Evolutionary conservation across 768 basidiomycete species (phyloP).

Genomic region (Tylopilus plumbeoviolaceoides): DNA sequence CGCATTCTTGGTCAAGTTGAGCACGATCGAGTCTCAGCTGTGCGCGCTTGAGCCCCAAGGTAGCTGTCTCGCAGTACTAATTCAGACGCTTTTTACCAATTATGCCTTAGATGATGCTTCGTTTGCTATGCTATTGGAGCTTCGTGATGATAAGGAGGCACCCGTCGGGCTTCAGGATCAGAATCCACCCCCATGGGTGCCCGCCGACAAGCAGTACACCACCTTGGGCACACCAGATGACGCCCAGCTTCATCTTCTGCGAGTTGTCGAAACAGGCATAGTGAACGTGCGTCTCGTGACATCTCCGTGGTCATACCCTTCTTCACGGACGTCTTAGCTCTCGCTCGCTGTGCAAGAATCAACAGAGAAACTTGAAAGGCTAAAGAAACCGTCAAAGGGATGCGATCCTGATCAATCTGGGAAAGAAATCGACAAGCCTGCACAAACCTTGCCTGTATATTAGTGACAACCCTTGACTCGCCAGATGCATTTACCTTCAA

Average conservation of each 20-base stretch:
- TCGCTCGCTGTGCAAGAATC: slow-evolving; percentile 81
- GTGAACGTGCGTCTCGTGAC: slow-evolving; percentile 53
- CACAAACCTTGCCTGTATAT: background rate
- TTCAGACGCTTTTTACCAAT: background rate
- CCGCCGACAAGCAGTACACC: slow-evolving; percentile 65
- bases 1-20: slow-evolving; percentile 77
- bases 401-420: slow-evolving; percentile 5
- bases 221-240: slow-evolving; percentile 60
- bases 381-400: slow-evolving; percentile 3
- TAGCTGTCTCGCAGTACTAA: slow-evolving; percentile 19
- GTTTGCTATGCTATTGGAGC: slow-evolving; percentile 80
- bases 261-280: slow-evolving; percentile 81
- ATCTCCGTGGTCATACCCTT: background rate
- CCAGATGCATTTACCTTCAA: background rate
- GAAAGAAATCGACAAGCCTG: slow-evolving; percentile 10
- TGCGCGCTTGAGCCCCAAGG: slow-evolving; percentile 55
- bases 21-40: slow-evolving; percentile 71
- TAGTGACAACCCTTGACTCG: background rate
- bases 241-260: slow-evolving; percentile 69
- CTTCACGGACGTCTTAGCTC: slow-evolving; percentile 40
- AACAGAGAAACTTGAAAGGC: slow-evolving; percentile 51
- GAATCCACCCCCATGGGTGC: slow-evolving; percentile 79
- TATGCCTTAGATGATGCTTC: slow-evolving; percentile 58
- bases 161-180: slow-evolving; percentile 39
- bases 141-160: slow-evolving; percentile 62